Evolutionary conservation across 2,329 filamentous ascomycete species (phyloP).

Genomic region (Aspergillus melleus): DNA sequence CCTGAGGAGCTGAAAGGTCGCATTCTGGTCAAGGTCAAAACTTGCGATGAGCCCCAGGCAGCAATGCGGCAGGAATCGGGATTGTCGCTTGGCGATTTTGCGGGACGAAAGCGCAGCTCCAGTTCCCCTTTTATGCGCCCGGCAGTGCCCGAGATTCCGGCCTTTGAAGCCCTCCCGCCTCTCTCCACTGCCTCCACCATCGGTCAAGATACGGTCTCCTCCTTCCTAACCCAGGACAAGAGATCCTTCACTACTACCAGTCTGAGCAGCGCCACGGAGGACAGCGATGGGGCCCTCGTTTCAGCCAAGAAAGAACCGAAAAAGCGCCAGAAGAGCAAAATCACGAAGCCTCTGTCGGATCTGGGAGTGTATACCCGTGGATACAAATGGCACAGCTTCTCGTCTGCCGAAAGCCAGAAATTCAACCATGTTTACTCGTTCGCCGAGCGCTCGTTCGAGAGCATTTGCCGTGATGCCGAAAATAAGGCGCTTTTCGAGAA

Average conservation of each 20-base stretch:
- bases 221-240: slow-evolving; percentile 52
- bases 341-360: slow-evolving; percentile 76
- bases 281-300: slow-evolving; percentile 64
- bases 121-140: slow-evolving; percentile 74
- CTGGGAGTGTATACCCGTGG: slow-evolving; percentile 77
- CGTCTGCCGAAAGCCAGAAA: slow-evolving; percentile 72
- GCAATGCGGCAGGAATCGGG: slow-evolving; percentile 45
- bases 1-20: slow-evolving; percentile 81
- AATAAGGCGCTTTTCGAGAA: slow-evolving; percentile 77
- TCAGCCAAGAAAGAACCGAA: slow-evolving; percentile 60
- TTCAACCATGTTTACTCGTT: slow-evolving; percentile 97
- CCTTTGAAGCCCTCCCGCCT: slow-evolving; percentile 50
- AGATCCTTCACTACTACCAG: slow-evolving; percentile 56
- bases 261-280: slow-evolving; percentile 66
- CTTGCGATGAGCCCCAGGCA: slow-evolving; percentile 59
- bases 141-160: slow-evolving; percentile 57
- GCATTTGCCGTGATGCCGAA: slow-evolving; percentile 72
- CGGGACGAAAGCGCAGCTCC: slow-evolving; percentile 64
- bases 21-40: slow-evolving; percentile 94
- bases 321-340: slow-evolving; percentile 73
- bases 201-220: slow-evolving; percentile 46
- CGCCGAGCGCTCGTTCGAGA: slow-evolving; percentile 83
- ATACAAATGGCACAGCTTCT: slow-evolving; percentile 83
- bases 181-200: slow-evolving; percentile 56
- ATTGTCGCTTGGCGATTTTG: slow-evolving; percentile 33